These are phyloP conservation scores for Tetrapisispora arboricola DNA, from an alignment of 805 yeast species.

Conservation along the genomic window DNA sequence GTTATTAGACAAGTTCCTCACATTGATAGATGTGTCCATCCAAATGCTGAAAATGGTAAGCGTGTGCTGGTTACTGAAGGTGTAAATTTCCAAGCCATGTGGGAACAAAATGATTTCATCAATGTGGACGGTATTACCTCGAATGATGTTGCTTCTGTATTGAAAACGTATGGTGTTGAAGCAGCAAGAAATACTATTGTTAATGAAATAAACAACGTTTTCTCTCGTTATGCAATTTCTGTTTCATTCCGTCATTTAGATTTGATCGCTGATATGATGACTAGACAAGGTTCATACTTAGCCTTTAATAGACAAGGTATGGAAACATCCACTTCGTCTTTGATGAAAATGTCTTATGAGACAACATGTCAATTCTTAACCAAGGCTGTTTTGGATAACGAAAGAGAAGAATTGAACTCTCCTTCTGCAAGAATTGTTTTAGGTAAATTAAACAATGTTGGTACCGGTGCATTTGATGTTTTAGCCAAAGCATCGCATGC, in stretches of 20 bases:
- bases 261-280: conserved; percentile 97
- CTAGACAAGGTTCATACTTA: conserved; percentile 92
- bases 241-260: conserved; percentile 93
- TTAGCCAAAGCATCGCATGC: conserved; percentile 32
- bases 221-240: conserved; percentile 90
- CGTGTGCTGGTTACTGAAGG: conserved; percentile 91
- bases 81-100: conserved; percentile 94
- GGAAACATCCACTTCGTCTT: conserved; percentile 88
- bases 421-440: conserved; percentile 91
- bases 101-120: conserved; percentile 92
- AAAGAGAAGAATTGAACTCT: conserved; percentile 73
- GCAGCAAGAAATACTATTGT: conserved; percentile 98
- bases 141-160: conserved; percentile 85
- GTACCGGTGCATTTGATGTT: conserved; percentile 93
- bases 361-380: conserved; percentile 96
- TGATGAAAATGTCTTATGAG: conserved; percentile 98
- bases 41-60: conserved; percentile 57
- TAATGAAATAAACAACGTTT: conserved; percentile 89
- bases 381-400: conserved; percentile 89
- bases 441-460: conserved; percentile 84
- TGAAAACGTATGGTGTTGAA: conserved; percentile 92
- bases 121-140: conserved; percentile 84
- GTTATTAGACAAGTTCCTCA: conserved; percentile 88
- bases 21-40: conserved; percentile 89
- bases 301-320: conserved; percentile 98